Percentiles rank a stretch among this genome's conserved stretches.
Conservation (phyloP, 2,329 filamentous ascomycete species). For the Scedosporium boydii region DNA sequence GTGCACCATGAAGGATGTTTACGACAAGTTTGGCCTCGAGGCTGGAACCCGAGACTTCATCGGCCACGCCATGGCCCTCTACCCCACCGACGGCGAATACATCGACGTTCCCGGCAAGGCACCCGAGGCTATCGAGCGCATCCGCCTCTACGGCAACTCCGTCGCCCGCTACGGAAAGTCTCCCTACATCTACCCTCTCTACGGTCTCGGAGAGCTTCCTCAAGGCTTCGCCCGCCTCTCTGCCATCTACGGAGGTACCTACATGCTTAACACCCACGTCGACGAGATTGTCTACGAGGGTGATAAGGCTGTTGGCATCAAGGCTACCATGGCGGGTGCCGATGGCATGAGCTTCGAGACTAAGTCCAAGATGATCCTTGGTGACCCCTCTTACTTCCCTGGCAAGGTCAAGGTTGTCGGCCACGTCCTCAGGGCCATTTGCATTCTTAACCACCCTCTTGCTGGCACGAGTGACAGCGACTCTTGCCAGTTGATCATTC, state of each 20-base stretch:
- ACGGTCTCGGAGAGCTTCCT: slow-evolving; percentile 92
- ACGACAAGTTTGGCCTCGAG: slow-evolving; percentile 95
- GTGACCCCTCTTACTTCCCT: slow-evolving; percentile 94
- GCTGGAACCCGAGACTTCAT: slow-evolving; percentile 86
- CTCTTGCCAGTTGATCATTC: slow-evolving; percentile 91
- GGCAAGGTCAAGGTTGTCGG: slow-evolving; percentile 79
- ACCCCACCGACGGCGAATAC: slow-evolving; percentile 79
- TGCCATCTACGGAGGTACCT: slow-evolving; percentile 96
- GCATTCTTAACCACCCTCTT: slow-evolving; percentile 91
- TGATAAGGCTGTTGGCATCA: slow-evolving; percentile 86
- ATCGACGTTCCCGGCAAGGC: slow-evolving; percentile 63
- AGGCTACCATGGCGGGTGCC: slow-evolving; percentile 88
- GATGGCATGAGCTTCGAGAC: slow-evolving; percentile 94
- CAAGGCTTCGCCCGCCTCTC: slow-evolving; percentile 96
- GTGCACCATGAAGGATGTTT: slow-evolving; percentile 95
- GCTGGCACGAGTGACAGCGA: slow-evolving; percentile 82
- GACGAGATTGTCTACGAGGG: slow-evolving; percentile 82
- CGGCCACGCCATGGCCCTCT: slow-evolving; percentile 96
- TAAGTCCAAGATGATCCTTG: slow-evolving; percentile 91
- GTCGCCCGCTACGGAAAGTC: slow-evolving; percentile 97
- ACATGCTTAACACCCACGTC: slow-evolving; percentile 96
- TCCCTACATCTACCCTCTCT: slow-evolving; percentile 98
- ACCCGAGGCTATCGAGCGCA: slow-evolving; percentile 80
- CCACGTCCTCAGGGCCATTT: slow-evolving; percentile 92
- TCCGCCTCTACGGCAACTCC: slow-evolving; percentile 93